Percentiles rank a stretch among this genome's conserved stretches.
phyloP scores from a whole-genome alignment of 192 early-diverging fungal genomes.

The Entomortierella parvispora region DNA sequence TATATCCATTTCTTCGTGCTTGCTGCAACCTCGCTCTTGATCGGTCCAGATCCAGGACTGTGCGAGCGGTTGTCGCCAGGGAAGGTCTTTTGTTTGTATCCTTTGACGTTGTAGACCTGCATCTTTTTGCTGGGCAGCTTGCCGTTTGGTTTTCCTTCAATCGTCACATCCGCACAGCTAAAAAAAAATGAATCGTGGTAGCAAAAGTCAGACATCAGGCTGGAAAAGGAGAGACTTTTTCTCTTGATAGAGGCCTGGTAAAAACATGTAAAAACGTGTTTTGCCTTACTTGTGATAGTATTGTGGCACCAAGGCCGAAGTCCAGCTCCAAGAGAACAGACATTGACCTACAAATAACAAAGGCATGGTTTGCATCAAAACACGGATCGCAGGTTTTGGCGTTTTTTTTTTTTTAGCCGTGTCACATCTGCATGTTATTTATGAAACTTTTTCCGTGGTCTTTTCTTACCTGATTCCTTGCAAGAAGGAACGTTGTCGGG shows the following conservation, averaged over 20 bases:
- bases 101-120: slow-evolving; percentile 27
- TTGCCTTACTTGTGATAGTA: slow-evolving; percentile 49
- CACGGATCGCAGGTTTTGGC: no score
- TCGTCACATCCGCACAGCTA: slow-evolving; percentile 47
- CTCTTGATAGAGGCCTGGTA: no score
- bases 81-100: slow-evolving; percentile 16
- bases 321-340: slow-evolving; percentile 48
- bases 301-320: slow-evolving; percentile 16
- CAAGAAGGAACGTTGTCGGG: slow-evolving; percentile 51
- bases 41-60: slow-evolving; percentile 20
- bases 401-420: background rate
- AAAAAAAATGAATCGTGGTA: background rate
- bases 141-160: slow-evolving; percentile 22
- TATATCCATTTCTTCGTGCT: background rate
- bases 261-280: background rate
- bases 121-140: slow-evolving; percentile 20
- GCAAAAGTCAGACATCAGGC: background rate
- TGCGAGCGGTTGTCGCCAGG: slow-evolving; percentile 25
- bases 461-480: slow-evolving; percentile 18
- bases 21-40: slow-evolving; percentile 7
- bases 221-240: background rate
- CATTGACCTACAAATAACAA: slow-evolving; percentile 17
- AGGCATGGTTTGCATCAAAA: background rate
- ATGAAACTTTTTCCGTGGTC: background rate
- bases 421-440: no score